Evolutionary conservation across 139 green algal species (phyloP), one percentile per base, ranked within the genome.

Genomic region (Chlamydomonas asymmetrica): DNA sequence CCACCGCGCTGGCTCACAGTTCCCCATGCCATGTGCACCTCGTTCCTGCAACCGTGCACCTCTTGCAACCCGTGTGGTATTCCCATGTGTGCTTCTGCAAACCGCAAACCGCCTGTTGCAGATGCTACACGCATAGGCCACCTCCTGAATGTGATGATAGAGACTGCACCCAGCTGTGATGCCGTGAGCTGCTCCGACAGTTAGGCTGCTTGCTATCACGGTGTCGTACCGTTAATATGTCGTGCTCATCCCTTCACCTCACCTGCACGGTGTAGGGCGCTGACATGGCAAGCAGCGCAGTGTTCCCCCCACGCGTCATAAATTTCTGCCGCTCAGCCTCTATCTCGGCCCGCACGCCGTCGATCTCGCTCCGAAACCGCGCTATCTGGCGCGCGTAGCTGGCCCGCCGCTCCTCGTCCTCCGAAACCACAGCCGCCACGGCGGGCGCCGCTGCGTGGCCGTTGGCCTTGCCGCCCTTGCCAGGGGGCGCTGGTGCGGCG

Each of bases 251-350:
- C n/a, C 35, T 3, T 23, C 5, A 10, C 8, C 49, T 5, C 40
- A 64, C 66, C 61, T 67, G 63, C 25, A 86, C 71, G 4, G 71
- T 80, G 66, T 83, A 86, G 50, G 81, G 81, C 16, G 81, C 81
- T 0, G 65, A 76, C 54, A 75, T 73, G 25, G 81, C 75, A 66
- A 86, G 71, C 34, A 75, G 60, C 34, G 81, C 81, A 1, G 64
- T 83, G 72, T 78, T 78, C 66, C 81, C 81, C 10, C 64, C 71
- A 8, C 62, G 48, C 8, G 48, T 18, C 5, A 25, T 5, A 50
- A 86, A 86, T 83, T 67, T 82, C 57, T 52, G 59, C 25, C 76
- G 63, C 62, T 89, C 82, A 49, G 59, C 61, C 40, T 84, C 82
- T 5, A 92, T 65, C 66, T 87, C 57, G 31, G 7, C 63, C 41